Base-by-base conservation (phyloP, 2,329 filamentous ascomycete species). In the Colletotrichum sp. region DNA sequence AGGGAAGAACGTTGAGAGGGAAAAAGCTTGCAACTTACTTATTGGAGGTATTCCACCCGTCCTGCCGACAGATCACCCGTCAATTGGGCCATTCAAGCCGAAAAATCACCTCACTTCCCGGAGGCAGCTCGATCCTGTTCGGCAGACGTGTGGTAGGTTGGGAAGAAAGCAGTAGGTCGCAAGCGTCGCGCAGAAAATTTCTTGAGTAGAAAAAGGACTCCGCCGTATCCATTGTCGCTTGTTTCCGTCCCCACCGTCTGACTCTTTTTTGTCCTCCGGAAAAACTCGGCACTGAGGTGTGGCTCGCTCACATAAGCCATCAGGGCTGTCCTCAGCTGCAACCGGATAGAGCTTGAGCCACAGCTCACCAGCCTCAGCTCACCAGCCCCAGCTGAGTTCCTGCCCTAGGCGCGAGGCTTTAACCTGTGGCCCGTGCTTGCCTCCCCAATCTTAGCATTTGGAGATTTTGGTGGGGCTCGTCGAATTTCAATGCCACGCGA, bases 71-170 rank as follows among this genome's bases (percentile, higher is more conserved):
- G 70, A 77, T 68, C 26, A 71, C 72, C 69, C 69, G 62, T 78
- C 77, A 76, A 72, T 71, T 72, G 77, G 77, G 77, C 78, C 79
- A 80, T 75, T 62, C 72, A 76, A 76, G 67, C 67, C 36, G 63
- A 68, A 55, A 63, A 67, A 68, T 71, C 72, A 71, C 75, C 75
- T 75, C 75, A 75, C 67, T 60, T 39, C 34, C 26, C 32, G n/a
- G 72, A 68, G 66, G 36, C 44, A 71, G 44, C 67, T 71, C 22
- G 60, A 75, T 75, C 32, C 55, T 75, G 72, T 69, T 68, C 66
- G 67, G 72, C 72, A 75, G 75, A 75, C 75, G 60, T 57, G 71
- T 75, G 75, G 72, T 71, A 75, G 66, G 71, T 18, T 65, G n/a
- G 48, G 28, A 74, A 64, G 28, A 52, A 16, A 52, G 4, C 6